Evolutionary conservation across 2,329 filamentous ascomycete species (phyloP).

Genomic region (Trichophyton rubrum): DNA sequence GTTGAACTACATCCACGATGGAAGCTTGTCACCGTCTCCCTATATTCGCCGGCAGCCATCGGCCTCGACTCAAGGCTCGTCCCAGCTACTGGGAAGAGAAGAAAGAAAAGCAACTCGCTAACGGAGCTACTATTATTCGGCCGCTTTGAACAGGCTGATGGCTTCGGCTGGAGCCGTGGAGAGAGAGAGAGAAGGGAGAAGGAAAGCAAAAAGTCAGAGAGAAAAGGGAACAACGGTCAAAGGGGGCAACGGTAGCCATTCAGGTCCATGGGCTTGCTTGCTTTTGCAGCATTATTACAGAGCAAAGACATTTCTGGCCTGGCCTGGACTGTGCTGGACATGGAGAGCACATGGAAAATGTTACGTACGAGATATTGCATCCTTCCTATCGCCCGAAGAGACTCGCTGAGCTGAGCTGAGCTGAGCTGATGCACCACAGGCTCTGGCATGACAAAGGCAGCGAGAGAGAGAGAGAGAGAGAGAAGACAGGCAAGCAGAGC

Average conservation of each 20-base stretch:
- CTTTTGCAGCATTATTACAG: background rate
- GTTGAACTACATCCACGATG: background rate
- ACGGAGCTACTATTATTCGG: background rate
- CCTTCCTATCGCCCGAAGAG: background rate
- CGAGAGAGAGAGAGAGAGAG: too few species aligned
- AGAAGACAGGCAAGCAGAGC: background rate
- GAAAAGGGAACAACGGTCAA: background rate
- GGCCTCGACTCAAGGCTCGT: background rate
- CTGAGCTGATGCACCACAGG: too few species aligned
- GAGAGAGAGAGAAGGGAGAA: background rate
- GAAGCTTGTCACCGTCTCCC: background rate
- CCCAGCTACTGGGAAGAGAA: background rate
- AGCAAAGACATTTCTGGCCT: background rate
- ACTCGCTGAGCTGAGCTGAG: too few species aligned
- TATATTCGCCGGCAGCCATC: background rate
- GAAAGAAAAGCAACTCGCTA: background rate
- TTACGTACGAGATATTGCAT: background rate
- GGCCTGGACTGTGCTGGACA: background rate
- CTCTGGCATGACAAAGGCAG: background rate
- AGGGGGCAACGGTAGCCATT: background rate
- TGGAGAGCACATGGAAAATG: background rate
- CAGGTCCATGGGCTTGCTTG: background rate
- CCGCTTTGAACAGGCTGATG: background rate
- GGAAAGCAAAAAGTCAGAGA: background rate
- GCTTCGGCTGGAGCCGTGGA: background rate